Conservation (phyloP, 192 early-diverging fungal species). For the Coemansia sp. region DNA sequence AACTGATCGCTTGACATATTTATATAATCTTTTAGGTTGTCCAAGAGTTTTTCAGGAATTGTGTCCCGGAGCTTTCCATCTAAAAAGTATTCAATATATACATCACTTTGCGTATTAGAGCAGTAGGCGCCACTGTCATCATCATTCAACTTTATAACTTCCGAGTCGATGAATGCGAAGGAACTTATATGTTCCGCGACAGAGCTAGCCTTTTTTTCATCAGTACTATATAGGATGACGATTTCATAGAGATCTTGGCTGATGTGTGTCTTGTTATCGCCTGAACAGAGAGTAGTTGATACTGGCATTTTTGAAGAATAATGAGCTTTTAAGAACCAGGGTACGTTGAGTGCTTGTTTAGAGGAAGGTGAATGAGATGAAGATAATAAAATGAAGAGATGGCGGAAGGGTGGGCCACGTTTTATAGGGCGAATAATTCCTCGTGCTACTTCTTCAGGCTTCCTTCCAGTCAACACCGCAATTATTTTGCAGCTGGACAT, state of each 20-base stretch:
- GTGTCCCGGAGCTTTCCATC: no score
- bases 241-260: not conserved
- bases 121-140: no score
- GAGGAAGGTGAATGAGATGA: not conserved
- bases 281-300: not conserved
- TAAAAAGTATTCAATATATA: no score
- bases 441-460: not conserved
- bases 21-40: no score
- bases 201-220: not conserved
- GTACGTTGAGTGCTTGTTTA: not conserved
- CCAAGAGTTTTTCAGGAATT: no score
- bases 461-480: not conserved
- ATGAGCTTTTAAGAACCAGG: not conserved
- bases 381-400: not conserved
- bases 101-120: no score
- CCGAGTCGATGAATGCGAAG: no score
- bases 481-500: not conserved
- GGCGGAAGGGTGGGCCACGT: not conserved
- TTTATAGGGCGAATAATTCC: not conserved
- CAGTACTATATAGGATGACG: not conserved
- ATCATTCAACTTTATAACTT: no score
- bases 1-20: no score
- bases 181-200: not conserved
- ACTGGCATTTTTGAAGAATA: not conserved
- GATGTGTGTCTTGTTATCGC: not conserved